Evolutionary conservation across 768 basidiomycete species (phyloP), one percentile per base, ranked within the genome.

Genomic region (Rhodocollybia butyracea): DNA sequence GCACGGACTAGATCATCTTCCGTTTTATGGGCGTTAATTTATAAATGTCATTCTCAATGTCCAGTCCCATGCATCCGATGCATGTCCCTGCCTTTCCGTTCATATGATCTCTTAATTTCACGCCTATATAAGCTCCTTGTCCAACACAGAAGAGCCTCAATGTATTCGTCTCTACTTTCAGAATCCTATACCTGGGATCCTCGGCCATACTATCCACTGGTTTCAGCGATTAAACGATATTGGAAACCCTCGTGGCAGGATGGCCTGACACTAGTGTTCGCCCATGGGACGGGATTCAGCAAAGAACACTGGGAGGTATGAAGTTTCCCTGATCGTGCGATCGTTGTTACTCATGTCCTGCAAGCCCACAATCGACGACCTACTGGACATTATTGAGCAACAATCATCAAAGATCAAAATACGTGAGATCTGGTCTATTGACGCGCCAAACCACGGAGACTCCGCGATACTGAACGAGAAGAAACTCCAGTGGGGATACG

Each of bases 291-390:
- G 1, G 75, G 82, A 0, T 81, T 78, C 61, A 78, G 78, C 61
- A 84, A 84, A 58, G 83, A 84, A 59, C 72, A 72, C n/a, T 84
- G 80, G 79, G 82, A 84, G n/a, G n/a, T n/a, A n/a, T n/a, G n/a
- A n/a, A n/a, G n/a, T n/a, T n/a, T n/a, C n/a, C n/a, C n/a, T n/a
- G n/a, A n/a, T n/a, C n/a, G n/a, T n/a, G n/a, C n/a, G n/a, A n/a
- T n/a, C n/a, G n/a, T n/a, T n/a, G n/a, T n/a, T n/a, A n/a, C n/a
- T n/a, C n/a, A n/a, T n/a, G n/a, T n/a, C n/a, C n/a, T n/a, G n/a
- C n/a, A n/a, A n/a, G 58, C 81, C 83, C 0, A 73, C 75, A 0
- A 66, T 85, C 2, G 76, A 79, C 7, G 76, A 80, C 6, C 62
- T 84, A 17, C 76, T 71, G 46, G 55, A 36, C 2, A 45, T 75